Evolutionary conservation across 2,329 filamentous ascomycete species (phyloP), one percentile per base, ranked within the genome.

Genomic region (Sarocladium oryzae): DNA sequence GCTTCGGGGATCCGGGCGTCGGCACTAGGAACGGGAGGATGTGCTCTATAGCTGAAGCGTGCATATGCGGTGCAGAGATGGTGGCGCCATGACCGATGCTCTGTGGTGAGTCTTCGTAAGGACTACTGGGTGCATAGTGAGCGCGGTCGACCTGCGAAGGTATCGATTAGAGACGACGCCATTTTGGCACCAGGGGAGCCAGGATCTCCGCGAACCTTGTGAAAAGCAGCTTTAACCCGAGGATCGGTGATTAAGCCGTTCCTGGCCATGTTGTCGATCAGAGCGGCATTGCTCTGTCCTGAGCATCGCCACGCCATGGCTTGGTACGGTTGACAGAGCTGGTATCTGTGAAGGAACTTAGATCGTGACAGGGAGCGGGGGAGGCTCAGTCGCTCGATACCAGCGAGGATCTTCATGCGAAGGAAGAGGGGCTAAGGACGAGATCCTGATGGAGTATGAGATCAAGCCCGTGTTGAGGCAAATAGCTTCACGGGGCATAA

Each of bases 301-400:
- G 85, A 87, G 67, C 87, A 89, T 58, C 82, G 81, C 93, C 93
- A 99, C 54, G 92, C 91, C 93, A 99, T 97, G 54, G 54, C n/a
- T n/a, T n/a, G n/a, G n/a, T n/a, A n/a, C n/a, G n/a, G n/a, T n/a
- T n/a, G n/a, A n/a, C n/a, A n/a, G n/a, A n/a, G n/a, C n/a, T n/a
- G n/a, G n/a, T n/a, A n/a, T n/a, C n/a, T n/a, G n/a, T n/a, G n/a
- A n/a, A n/a, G n/a, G n/a, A n/a, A n/a, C n/a, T n/a, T n/a, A n/a
- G n/a, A n/a, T n/a, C n/a, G n/a, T n/a, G n/a, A n/a, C n/a, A n/a
- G n/a, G n/a, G n/a, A n/a, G n/a, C n/a, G n/a, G n/a, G n/a, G n/a
- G n/a, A n/a, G n/a, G n/a, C n/a, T n/a, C n/a, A n/a, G n/a, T n/a
- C n/a, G n/a, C n/a, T n/a, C n/a, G n/a, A n/a, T n/a, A n/a, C n/a